Conservation (phyloP, 2,329 filamentous ascomycete species). For the Aspergillus piperis region DNA sequence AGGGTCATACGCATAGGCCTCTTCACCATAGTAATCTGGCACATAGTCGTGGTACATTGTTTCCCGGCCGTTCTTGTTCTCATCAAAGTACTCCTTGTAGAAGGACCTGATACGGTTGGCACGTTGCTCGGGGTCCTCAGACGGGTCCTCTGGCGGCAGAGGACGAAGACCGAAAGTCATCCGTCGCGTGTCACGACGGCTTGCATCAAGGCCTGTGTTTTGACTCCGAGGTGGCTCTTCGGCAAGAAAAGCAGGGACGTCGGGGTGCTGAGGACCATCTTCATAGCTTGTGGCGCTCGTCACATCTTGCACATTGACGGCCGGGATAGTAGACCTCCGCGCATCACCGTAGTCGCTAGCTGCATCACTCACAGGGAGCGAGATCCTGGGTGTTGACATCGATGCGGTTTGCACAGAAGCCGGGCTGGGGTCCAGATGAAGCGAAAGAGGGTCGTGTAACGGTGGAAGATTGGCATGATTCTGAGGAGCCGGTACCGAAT, state of each 20-base stretch:
- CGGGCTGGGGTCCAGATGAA: conserved; percentile 20
- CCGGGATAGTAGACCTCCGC: conserved; percentile 50
- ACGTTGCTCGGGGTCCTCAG: conserved; percentile 88
- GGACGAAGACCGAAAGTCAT: conserved; percentile 71
- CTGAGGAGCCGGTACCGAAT: conserved; percentile 13
- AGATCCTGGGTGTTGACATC: conserved; percentile 36
- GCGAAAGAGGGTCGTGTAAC: conserved; percentile 19
- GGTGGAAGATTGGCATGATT: conserved; percentile 26
- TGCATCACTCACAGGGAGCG: conserved; percentile 49
- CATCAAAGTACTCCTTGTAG: conserved; percentile 99
- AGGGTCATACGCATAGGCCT: conserved; percentile 59
- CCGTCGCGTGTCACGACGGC: conserved; percentile 48
- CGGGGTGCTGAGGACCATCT: conserved; percentile 13
- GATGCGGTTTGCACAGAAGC: conserved; percentile 20
- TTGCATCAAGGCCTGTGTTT: conserved; percentile 27
- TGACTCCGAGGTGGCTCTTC: conserved; percentile 28
- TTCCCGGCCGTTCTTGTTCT: conserved; percentile 60
- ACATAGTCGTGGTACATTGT: conserved; percentile 77
- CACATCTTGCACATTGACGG: conserved; percentile 31
- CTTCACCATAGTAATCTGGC: conserved; percentile 66
- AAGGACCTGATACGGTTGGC: conserved; percentile 97
- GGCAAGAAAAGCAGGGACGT: conserved; percentile 24
- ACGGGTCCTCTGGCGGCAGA: conserved; percentile 80
- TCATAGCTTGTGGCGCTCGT: conserved; percentile 25
- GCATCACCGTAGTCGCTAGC: conserved; percentile 59